Evolutionary conservation across 169 alveolate genomes (phyloP), one percentile per base, ranked within the genome.

Genomic region (Cryptosporidium parvum): DNA sequence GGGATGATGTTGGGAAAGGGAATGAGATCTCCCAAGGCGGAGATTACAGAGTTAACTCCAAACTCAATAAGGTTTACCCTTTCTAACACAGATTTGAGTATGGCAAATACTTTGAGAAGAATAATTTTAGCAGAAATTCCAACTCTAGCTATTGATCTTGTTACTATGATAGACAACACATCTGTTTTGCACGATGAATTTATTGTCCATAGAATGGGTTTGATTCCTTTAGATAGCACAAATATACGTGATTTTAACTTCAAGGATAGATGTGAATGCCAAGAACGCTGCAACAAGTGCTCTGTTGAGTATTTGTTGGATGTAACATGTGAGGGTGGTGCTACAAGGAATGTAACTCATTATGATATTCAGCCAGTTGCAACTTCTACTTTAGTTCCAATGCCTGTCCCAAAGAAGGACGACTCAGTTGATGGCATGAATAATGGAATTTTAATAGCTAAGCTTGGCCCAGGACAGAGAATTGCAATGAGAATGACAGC

Each of bases 181-280:
- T 93, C 97, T 48, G 97, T 97, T n/a, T 93, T 98, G 37, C 98
- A 97, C 92, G 99, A 98, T 91, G 99, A 98, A 80, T 98, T 96
- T 85, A 86, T 98, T 9, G 97, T 98, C 0, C 99, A 98, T 85
- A 85, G 99, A 91, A 91, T 97, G 44, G 99, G 99, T 4, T 92
- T 98, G 75, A 94, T 98, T 35, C 99, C 99, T 12, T 93, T 98
- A 7, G 95, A 93, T 70, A 93, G 97, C 56, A 95, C 93, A 52
- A 93, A 94, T 80, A 96, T 97, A 21, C 97, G 97, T 62, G 93
- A 93, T 70, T 97, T 95, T 92, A 94, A 95, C 71, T 97, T 94
- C 92, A 93, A 97, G 48, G 96, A 97, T 91, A 93, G 96, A 85
- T 97, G 99, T 84, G 93, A 91, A 71, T 97, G 99, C 85, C 95